Percentiles rank a stretch among this genome's conserved stretches.
Conservation (phyloP, 345 rosid genomes). For the Bruguiera gymnorhiza region DNA sequence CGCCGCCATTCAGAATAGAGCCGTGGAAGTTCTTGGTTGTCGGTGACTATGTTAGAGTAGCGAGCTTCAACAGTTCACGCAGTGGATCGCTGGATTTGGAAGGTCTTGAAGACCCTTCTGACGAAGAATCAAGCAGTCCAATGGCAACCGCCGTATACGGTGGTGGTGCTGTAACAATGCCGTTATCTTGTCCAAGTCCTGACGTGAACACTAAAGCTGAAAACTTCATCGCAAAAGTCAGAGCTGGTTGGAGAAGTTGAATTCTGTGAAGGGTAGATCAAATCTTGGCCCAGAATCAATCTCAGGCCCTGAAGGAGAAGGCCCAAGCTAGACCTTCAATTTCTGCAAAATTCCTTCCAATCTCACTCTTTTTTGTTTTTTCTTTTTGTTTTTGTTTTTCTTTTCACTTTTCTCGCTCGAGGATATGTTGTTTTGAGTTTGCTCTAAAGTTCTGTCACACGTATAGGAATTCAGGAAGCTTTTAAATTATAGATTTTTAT, state of each 20-base stretch:
- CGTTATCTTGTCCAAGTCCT: slow-evolving; percentile 72
- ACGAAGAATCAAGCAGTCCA: slow-evolving; percentile 27
- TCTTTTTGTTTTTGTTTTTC: neutral
- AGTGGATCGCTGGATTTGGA: slow-evolving; percentile 54
- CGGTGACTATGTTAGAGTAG: slow-evolving; percentile 71
- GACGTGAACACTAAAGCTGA: slow-evolving; percentile 84
- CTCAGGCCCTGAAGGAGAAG: slow-evolving; percentile 9
- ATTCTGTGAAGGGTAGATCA: slow-evolving; percentile 56
- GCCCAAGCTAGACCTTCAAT: neutral
- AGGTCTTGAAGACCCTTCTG: slow-evolving; percentile 31
- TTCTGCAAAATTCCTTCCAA: neutral
- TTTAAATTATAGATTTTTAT: neutral
- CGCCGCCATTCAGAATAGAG: slow-evolving; percentile 70
- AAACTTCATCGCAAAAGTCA: slow-evolving; percentile 73
- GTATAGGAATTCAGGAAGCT: neutral
- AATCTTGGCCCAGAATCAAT: slow-evolving; percentile 49
- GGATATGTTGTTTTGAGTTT: slow-evolving; percentile 13
- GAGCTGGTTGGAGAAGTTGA: slow-evolving; percentile 77
- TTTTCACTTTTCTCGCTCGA: neutral
- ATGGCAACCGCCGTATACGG: slow-evolving; percentile 14
- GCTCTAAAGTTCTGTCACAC: neutral
- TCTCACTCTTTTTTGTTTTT: neutral
- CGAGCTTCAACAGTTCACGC: slow-evolving; percentile 49
- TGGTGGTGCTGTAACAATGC: slow-evolving; percentile 1
- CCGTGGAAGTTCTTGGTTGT: slow-evolving; percentile 55